Evolutionary conservation across 805 yeast genomes (phyloP).

Genomic region (Cyberlindnera samutprakarnensis): DNA sequence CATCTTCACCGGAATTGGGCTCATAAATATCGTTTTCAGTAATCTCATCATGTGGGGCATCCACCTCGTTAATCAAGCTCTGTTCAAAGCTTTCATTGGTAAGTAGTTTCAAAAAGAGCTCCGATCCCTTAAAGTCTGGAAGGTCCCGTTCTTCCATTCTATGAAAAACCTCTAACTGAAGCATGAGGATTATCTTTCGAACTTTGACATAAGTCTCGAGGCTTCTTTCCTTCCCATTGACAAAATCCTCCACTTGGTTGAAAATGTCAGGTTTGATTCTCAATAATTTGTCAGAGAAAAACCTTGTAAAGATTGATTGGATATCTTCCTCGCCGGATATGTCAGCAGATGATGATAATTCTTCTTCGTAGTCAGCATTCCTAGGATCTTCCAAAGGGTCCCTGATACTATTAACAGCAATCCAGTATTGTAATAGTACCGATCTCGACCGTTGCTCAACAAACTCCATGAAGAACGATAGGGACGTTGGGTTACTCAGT

Average conservation of each 20-base stretch:
- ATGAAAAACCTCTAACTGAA: slow-evolving; percentile 48
- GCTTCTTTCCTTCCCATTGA: slow-evolving; percentile 14
- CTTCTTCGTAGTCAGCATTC: slow-evolving; percentile 23
- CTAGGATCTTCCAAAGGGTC: slow-evolving; percentile 55
- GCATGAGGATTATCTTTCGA: slow-evolving; percentile 46
- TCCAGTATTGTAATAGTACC: slow-evolving; percentile 53
- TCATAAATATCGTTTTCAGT: slow-evolving; percentile 1
- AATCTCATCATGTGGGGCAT: slow-evolving; percentile 11
- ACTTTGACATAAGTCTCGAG: slow-evolving; percentile 40
- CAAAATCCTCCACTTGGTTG: slow-evolving; percentile 32
- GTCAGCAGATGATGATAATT: slow-evolving; percentile 25
- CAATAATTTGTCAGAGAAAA: slow-evolving; percentile 28
- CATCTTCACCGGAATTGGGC: slow-evolving; percentile 2
- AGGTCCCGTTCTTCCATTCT: slow-evolving; percentile 47
- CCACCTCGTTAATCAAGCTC: slow-evolving; percentile 22
- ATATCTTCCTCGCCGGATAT: slow-evolving; percentile 46
- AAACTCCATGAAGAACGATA: slow-evolving; percentile 44
- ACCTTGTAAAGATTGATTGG: slow-evolving; percentile 36
- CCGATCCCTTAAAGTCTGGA: slow-evolving; percentile 54
- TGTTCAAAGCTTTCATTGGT: slow-evolving; percentile 33
- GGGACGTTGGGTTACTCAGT: slow-evolving; percentile 38
- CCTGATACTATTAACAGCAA: slow-evolving; percentile 55
- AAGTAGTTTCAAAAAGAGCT: slow-evolving; percentile 43
- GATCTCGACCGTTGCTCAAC: slow-evolving; percentile 44
- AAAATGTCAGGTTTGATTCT: slow-evolving; percentile 23